Conservation (phyloP, 768 basidiomycete species). For the Imleria badia region DNA sequence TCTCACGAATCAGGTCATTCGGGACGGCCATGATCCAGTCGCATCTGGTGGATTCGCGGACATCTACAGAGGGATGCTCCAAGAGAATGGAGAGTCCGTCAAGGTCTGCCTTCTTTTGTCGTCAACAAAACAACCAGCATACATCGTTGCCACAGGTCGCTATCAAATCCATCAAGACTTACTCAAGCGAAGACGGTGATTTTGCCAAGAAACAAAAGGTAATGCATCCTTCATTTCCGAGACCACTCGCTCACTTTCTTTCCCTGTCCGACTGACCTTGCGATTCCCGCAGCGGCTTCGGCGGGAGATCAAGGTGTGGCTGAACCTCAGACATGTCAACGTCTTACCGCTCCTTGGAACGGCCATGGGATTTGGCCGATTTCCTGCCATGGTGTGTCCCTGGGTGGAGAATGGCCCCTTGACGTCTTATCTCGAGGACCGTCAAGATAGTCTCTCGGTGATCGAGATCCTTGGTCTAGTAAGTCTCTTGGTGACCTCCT, state of each 20-base stretch:
- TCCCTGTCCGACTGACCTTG: too few species aligned
- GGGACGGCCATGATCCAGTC: not conserved
- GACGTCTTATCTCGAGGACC: slow-evolving; percentile 18
- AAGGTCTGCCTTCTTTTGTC: not conserved
- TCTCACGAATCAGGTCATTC: not conserved
- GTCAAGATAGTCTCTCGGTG: slow-evolving; percentile 6
- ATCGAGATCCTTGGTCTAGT: not conserved
- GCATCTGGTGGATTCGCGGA: slow-evolving; percentile 7
- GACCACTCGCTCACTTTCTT: too few species aligned
- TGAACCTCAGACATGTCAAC: slow-evolving; percentile 22
- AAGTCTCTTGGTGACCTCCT: not conserved
- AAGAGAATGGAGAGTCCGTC: not conserved
- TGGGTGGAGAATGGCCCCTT: slow-evolving; percentile 26
- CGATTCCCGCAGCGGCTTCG: too few species aligned
- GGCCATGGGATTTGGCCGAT: slow-evolving; percentile 24
- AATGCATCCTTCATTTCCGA: not conserved
- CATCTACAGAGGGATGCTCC: not conserved
- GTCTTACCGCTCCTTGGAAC: slow-evolving; percentile 24
- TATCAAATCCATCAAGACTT: too few species aligned
- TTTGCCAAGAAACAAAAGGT: too few species aligned
- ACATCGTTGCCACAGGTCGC: too few species aligned
- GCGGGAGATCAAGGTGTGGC: slow-evolving; percentile 15
- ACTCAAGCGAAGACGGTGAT: too few species aligned
- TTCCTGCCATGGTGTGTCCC: slow-evolving; percentile 29
- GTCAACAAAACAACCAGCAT: not conserved